Conservation (phyloP, 768 basidiomycete species). For the Crassisporium funariophilum region DNA sequence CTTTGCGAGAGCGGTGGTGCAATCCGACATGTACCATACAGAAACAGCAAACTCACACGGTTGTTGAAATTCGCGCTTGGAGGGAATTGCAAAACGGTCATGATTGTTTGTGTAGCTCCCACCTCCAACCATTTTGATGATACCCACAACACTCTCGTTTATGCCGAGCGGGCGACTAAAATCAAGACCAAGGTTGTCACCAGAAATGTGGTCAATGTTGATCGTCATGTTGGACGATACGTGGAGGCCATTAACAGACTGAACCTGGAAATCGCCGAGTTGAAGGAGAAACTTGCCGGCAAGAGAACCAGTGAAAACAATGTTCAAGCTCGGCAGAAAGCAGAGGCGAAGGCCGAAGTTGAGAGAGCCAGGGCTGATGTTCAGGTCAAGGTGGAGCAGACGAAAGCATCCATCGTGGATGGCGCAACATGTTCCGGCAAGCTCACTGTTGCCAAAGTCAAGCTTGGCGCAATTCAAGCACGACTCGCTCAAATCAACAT, state of each 20-base stretch:
- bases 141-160: constrained; percentile 96
- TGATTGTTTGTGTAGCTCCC: constrained; percentile 98
- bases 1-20: constrained; percentile 93
- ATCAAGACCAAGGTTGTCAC: constrained; percentile 98
- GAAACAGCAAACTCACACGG: constrained; percentile 97
- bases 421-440: constrained; percentile 76
- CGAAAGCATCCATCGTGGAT: constrained; percentile 67
- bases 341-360: constrained; percentile 73
- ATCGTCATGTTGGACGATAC: constrained; percentile 93
- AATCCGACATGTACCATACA: constrained; percentile 89
- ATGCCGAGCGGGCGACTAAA: constrained; percentile 97
- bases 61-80: constrained; percentile 97
- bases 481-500: constrained; percentile 62
- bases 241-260: constrained; percentile 92
- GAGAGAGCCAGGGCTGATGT: constrained; percentile 76
- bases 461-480: constrained; percentile 61
- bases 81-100: constrained; percentile 98
- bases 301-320: constrained; percentile 66
- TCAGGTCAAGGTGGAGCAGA: constrained; percentile 70
- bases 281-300: constrained; percentile 83
- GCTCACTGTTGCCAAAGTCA: constrained; percentile 67
- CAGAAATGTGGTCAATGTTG: constrained; percentile 92
- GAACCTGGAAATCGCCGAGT: constrained; percentile 78
- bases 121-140: constrained; percentile 97
- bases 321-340: constrained; percentile 62